A percentile compares a stretch with the other conserved stretches of the same genome.
These are phyloP conservation scores for Domatiomyces catenatus DNA, from an alignment of 2,329 filamentous ascomycete genomes.

Conservation along the genomic window DNA sequence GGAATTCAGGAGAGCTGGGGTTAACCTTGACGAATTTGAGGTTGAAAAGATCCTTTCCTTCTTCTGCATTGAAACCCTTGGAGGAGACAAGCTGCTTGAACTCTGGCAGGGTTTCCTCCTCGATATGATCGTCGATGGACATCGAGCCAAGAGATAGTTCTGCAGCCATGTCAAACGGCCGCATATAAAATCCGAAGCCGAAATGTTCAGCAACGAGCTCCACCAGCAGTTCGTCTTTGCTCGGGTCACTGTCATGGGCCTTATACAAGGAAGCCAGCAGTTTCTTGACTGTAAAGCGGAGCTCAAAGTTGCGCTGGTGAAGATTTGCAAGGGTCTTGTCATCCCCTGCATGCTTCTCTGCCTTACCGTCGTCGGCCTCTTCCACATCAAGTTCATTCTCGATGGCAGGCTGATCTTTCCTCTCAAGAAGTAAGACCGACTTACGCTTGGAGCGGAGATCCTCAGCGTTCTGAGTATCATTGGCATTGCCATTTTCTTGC, in stretches of 20 bases:
- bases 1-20: constrained; percentile 79
- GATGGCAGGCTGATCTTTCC: constrained; percentile 62
- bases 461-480: constrained; percentile 19
- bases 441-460: constrained; percentile 22
- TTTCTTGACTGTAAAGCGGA: constrained; percentile 90
- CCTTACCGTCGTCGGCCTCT: constrained; percentile 46
- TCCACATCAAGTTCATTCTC: constrained; percentile 51
- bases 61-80: constrained; percentile 53
- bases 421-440: constrained; percentile 27
- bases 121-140: constrained; percentile 87
- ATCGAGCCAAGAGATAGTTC: constrained; percentile 78
- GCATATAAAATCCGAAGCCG: constrained; percentile 69
- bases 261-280: constrained; percentile 84
- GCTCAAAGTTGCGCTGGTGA: constrained; percentile 83
- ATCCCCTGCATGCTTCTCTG: constrained; percentile 39
- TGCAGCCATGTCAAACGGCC: constrained; percentile 83
- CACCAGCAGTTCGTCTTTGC: constrained; percentile 67
- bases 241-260: constrained; percentile 59
- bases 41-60: constrained; percentile 66
- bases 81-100: constrained; percentile 98
- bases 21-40: constrained; percentile 86
- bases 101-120: constrained; percentile 65
- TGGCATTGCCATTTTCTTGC: constrained; percentile 22
- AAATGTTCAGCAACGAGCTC: constrained; percentile 86
- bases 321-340: constrained; percentile 37